These are phyloP conservation scores for Brasenia schreberi DNA, from an alignment of 164 flowering plant genomes.

Conservation along the genomic window DNA sequence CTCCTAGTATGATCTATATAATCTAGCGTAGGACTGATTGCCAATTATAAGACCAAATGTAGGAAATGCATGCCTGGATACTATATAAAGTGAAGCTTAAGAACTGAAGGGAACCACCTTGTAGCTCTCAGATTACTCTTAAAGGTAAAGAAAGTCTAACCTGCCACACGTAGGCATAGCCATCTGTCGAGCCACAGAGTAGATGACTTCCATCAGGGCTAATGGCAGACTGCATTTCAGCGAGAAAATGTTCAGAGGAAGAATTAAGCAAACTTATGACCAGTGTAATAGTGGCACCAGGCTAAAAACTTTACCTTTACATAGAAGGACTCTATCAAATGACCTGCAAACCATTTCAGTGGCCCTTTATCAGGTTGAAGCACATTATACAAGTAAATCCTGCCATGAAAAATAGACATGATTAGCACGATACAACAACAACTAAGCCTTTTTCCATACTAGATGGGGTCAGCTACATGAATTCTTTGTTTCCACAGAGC, in stretches of 20 bases:
- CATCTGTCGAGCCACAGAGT: slow-evolving; percentile 91
- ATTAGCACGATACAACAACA: neutral
- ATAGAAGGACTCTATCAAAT: slow-evolving; percentile 60
- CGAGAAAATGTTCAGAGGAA: neutral
- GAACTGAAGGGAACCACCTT: no score
- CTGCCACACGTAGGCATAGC: slow-evolving; percentile 89
- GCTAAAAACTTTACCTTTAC: slow-evolving; percentile 45
- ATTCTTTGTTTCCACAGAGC: no score
- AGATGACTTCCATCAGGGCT: slow-evolving; percentile 83
- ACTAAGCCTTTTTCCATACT: no score
- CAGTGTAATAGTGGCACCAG: neutral
- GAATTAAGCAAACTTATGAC: neutral
- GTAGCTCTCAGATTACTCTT: no score
- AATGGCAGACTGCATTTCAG: slow-evolving; percentile 49
- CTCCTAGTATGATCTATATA: no score
- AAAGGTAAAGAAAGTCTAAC: slow-evolving; percentile 15
- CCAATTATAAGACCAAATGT: neutral
- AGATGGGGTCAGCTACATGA: neutral
- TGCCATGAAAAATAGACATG: neutral
- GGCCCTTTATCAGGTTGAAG: slow-evolving; percentile 86
- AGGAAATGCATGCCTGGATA: neutral
- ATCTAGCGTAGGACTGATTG: no score
- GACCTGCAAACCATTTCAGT: slow-evolving; percentile 50
- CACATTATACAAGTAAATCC: slow-evolving; percentile 60
- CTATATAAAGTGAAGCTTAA: no score